A percentile compares a stretch with the other conserved stretches of the same genome.
These are phyloP conservation scores for Fusarium azukiicola DNA, from an alignment of 2,329 filamentous ascomycete species.

Conservation along the genomic window DNA sequence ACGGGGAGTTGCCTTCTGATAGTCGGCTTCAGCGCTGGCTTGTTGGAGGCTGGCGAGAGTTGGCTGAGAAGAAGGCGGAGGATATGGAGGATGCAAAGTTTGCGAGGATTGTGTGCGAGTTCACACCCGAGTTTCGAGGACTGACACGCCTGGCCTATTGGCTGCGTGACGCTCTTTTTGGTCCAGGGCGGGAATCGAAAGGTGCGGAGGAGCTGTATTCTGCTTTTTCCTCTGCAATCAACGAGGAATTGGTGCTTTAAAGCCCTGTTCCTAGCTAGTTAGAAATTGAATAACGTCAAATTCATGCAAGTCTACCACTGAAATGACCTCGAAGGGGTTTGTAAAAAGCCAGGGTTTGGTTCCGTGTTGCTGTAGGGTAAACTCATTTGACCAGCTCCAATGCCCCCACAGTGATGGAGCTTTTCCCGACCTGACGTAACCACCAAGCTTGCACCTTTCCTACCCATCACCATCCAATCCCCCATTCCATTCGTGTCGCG, in stretches of 20 bases:
- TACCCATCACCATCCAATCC: conserved; percentile 6
- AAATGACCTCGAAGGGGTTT: too few relatives aligned
- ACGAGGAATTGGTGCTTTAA: not conserved
- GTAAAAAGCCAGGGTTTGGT: too few relatives aligned
- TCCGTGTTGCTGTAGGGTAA: conserved; percentile 4
- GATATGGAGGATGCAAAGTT: conserved; percentile 21
- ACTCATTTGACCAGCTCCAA: not conserved
- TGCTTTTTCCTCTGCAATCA: not conserved
- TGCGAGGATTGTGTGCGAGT: not conserved
- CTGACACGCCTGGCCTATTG: not conserved
- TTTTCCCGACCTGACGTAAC: conserved; percentile 47
- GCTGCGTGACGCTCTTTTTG: conserved; percentile 19
- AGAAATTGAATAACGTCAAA: too few relatives aligned
- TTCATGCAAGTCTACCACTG: too few relatives aligned
- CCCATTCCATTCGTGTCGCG: not conserved
- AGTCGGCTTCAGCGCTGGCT: conserved; percentile 27
- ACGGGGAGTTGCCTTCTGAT: not conserved
- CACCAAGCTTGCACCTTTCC: not conserved
- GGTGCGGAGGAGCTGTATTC: not conserved
- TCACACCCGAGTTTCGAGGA: not conserved
- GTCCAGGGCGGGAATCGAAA: not conserved
- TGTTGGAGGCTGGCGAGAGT: not conserved
- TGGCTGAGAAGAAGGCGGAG: conserved; percentile 5
- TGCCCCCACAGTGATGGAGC: conserved; percentile 37
- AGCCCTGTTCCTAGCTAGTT: too few relatives aligned